A percentile compares a stretch with the other conserved stretches of the same genome.
These are phyloP conservation scores for Venturia nashicola DNA, from an alignment of 2,329 filamentous ascomycete genomes.

Conservation along the genomic window DNA sequence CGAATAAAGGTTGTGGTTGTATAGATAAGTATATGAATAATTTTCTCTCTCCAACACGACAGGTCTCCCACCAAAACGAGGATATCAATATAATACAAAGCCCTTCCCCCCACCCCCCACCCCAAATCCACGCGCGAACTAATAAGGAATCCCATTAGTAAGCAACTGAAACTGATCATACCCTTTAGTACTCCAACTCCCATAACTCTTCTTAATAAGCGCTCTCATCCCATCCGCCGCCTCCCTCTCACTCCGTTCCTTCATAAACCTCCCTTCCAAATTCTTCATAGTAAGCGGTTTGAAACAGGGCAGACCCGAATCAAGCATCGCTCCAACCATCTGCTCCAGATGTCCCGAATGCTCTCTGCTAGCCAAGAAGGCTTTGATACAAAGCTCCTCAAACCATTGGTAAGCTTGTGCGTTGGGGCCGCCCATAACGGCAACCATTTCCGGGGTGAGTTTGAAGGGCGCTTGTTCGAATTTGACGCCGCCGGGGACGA, in stretches of 20 bases:
- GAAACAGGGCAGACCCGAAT: constrained; percentile 92
- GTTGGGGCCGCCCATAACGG: constrained; percentile 90
- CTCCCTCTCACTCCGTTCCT: constrained; percentile 84
- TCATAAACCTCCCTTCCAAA: constrained; percentile 83
- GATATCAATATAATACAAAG: neutral
- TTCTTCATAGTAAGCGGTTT: constrained; percentile 90
- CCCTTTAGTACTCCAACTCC: constrained; percentile 80
- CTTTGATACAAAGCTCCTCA: constrained; percentile 90
- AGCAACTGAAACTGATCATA: constrained; percentile 98
- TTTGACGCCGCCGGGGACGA: constrained; percentile 89
- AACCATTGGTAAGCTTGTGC: constrained; percentile 92
- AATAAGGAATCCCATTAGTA: constrained; percentile 96
- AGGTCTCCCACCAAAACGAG: neutral
- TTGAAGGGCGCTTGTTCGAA: constrained; percentile 99
- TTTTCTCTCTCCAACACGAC: too few relatives aligned
- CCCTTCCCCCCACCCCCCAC: neutral
- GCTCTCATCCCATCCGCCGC: constrained; percentile 90
- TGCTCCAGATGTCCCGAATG: constrained; percentile 82
- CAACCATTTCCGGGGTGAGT: constrained; percentile 91
- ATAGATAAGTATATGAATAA: too few relatives aligned
- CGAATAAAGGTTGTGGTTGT: too few relatives aligned
- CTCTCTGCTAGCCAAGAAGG: constrained; percentile 77
- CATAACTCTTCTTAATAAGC: constrained; percentile 78
- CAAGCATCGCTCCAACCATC: constrained; percentile 89
- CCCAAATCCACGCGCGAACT: neutral